A percentile compares a stretch with the other conserved stretches of the same genome.
Conservation (phyloP, 73 alveolate genomes). For the Blepharisma japonicum region DNA sequence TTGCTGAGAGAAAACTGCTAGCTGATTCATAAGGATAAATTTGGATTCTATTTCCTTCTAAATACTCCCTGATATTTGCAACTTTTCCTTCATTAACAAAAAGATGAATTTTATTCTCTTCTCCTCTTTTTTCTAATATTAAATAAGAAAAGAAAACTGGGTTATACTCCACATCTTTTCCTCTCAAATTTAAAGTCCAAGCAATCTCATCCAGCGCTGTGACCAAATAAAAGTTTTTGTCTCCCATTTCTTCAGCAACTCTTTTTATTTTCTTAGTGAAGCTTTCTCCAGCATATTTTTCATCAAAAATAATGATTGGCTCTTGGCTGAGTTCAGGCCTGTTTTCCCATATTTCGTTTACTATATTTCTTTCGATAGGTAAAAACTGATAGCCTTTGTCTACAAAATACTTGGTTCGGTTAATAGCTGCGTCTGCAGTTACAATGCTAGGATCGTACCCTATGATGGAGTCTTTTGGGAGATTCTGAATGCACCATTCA, state of each 20-base stretch:
- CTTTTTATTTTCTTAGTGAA: slow-evolving; percentile 30
- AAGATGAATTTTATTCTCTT: slow-evolving; percentile 48
- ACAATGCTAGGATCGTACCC: slow-evolving; percentile 68
- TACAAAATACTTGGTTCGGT: slow-evolving; percentile 42
- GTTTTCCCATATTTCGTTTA: slow-evolving; percentile 82
- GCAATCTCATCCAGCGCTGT: slow-evolving; percentile 85
- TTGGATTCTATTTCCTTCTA: slow-evolving; percentile 49
- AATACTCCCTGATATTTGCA: slow-evolving; percentile 63
- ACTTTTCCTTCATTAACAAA: slow-evolving; percentile 55
- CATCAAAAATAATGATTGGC: slow-evolving; percentile 62
- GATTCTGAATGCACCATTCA: slow-evolving; percentile 43
- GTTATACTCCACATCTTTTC: slow-evolving; percentile 88
- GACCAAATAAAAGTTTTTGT: slow-evolving; percentile 21
- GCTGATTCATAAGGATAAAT: slow-evolving; percentile 63
- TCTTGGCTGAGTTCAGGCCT: slow-evolving; percentile 44
- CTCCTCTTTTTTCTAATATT: slow-evolving; percentile 43
- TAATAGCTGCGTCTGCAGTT: slow-evolving; percentile 39
- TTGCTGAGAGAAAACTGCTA: slow-evolving; percentile 3
- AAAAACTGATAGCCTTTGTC: slow-evolving; percentile 47
- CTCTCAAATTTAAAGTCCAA: slow-evolving; percentile 91
- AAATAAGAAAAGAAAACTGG: slow-evolving; percentile 92
- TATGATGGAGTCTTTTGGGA: slow-evolving; percentile 44
- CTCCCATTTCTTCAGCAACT: slow-evolving; percentile 13
- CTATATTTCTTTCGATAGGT: slow-evolving; percentile 67
- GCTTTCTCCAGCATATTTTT: slow-evolving; percentile 69